These are phyloP conservation scores for Lomentospora prolificans DNA, from an alignment of 2,329 filamentous ascomycete genomes.

Conservation along the genomic window DNA sequence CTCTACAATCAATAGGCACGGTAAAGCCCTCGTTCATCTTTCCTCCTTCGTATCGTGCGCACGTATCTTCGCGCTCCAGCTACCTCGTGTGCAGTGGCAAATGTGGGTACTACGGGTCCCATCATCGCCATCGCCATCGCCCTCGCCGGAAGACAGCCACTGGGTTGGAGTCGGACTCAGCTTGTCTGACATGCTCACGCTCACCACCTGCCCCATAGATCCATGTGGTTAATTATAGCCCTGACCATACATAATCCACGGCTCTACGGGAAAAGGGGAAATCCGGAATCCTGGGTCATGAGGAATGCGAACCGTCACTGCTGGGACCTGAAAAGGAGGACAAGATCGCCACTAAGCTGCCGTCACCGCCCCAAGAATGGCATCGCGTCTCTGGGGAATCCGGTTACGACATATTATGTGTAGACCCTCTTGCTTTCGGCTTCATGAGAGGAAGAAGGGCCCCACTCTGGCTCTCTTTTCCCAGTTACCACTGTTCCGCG, in stretches of 20 bases:
- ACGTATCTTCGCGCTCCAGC: neutral
- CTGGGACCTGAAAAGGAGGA: neutral
- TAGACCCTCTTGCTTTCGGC: neutral
- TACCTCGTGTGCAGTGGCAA: neutral
- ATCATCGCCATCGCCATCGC: neutral
- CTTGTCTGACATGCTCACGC: neutral
- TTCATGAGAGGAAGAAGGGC: neutral
- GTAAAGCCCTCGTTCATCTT: too few species aligned
- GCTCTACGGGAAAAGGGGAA: neutral
- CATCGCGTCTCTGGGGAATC: neutral
- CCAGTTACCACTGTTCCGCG: too few species aligned
- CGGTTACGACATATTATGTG: too few species aligned
- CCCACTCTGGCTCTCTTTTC: too few species aligned
- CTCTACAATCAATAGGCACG: too few species aligned
- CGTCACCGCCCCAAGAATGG: neutral
- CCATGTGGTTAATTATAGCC: neutral
- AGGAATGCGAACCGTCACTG: neutral
- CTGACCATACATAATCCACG: too few species aligned
- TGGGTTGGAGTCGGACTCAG: too few species aligned
- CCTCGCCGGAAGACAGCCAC: too few species aligned
- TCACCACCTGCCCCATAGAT: too few species aligned
- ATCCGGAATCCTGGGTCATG: neutral
- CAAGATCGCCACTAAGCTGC: neutral
- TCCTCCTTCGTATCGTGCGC: neutral
- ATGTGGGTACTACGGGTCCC: neutral